Evolutionary conservation across 2,329 filamentous ascomycete genomes (phyloP), one percentile per base, ranked within the genome.

Genomic region (Verticillium zaregamsianum): DNA sequence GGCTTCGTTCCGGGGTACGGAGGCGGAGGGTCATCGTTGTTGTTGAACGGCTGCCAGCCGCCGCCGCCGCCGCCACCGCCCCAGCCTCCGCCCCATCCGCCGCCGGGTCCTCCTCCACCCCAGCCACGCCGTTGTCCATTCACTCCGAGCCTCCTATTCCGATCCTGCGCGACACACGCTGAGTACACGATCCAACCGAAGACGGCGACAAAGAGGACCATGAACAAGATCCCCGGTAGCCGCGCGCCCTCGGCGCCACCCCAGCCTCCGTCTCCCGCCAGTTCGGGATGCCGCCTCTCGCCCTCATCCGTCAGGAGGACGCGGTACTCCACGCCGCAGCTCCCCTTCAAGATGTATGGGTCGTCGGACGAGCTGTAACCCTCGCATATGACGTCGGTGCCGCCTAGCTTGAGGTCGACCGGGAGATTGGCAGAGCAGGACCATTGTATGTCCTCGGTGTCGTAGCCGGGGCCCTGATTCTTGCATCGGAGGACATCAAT

Each of bases 361-460:
- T 98, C 95, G 56, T 94, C 86, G 0, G 89, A 77, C 15, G 79
- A 82, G 62, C 85, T 80, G 77, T 97, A 98, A 12, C 95, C 94
- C 72, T 99, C 94, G 75, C 95, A 99, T 12, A 93, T 81, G 61
- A 98, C 94, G 65, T 98, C 93, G 12, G 94, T 97, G 64, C 85
- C 84, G 62, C 92, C 93, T 32, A 98, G 86, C 75, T 84, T 85
- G 65, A 90, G 81, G 69, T 88, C 84, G 25, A 81, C 77, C 0
- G 87, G 87, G 17, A 90, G 74, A 2, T 77, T 74, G 0, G 87
- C 86, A 5, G 86, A 86, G 77, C 94, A 99, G 32, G 91, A 91
- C 94, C 94, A 99, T 77, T 97, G 89, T 40, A 97, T 83, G 72
- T 97, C 90, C 75, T 95, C 88, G 54, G 79, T 73, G 65, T 87